Conservation (phyloP, 1,139 yeast species). For the Saccharomycopsis phalli region DNA sequence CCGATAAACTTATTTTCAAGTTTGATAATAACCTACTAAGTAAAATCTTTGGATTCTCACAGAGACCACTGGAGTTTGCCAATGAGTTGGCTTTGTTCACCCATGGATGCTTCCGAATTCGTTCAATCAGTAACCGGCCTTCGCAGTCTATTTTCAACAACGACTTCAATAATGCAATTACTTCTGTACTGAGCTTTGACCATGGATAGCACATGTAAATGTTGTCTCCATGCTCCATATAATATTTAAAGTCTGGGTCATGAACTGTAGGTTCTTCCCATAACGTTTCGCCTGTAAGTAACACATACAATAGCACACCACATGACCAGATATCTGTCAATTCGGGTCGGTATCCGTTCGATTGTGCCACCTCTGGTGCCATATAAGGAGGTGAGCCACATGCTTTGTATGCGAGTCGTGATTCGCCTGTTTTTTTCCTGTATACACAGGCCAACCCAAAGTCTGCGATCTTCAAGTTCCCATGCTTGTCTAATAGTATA, state of each 20-base stretch:
- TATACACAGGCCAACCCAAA: constrained; percentile 60
- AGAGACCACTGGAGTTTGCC: constrained; percentile 36
- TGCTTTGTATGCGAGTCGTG: constrained; percentile 44
- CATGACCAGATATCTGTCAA: constrained; percentile 56
- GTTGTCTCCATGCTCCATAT: constrained; percentile 29
- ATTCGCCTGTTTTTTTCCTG: constrained; percentile 45
- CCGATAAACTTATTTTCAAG: constrained; percentile 39
- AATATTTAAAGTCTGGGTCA: constrained; percentile 40
- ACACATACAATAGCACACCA: constrained; percentile 50
- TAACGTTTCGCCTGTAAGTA: constrained; percentile 53
- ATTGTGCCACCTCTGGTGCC: constrained; percentile 55
- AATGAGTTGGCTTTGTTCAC: constrained; percentile 33
- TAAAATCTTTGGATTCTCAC: constrained; percentile 40
- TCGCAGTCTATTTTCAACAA: constrained; percentile 39
- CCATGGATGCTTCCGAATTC: constrained; percentile 46
- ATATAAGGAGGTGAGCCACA: constrained; percentile 67
- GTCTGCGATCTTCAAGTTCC: constrained; percentile 58
- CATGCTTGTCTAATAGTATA: constrained; percentile 60
- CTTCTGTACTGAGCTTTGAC: constrained; percentile 39
- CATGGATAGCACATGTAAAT: constrained; percentile 33
- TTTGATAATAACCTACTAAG: constrained; percentile 36
- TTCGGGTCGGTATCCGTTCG: constrained; percentile 42
- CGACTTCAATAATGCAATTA: constrained; percentile 42
- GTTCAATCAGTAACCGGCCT: constrained; percentile 33
- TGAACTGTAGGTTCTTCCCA: constrained; percentile 51